Conservation (phyloP, 1,284 basidiomycete genomes). For the Ceraceosorus guamensis region DNA sequence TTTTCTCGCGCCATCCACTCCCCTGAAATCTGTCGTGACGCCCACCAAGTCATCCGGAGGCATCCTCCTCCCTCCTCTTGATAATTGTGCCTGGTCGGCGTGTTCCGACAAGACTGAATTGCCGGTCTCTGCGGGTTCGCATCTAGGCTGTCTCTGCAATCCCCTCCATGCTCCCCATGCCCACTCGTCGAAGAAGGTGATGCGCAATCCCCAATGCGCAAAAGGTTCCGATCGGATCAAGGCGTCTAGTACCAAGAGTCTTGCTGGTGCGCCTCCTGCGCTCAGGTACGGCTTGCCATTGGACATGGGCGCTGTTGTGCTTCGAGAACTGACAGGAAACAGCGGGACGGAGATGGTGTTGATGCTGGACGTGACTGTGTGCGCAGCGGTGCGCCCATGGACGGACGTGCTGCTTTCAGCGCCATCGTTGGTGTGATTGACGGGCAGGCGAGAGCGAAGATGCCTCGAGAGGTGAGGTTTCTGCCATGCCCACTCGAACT, state of each 20-base stretch:
- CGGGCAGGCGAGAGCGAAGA: conserved; percentile 28
- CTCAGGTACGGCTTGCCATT: neutral
- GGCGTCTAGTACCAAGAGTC: conserved; percentile 43
- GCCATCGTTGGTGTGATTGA: no score
- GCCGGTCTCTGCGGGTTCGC: neutral
- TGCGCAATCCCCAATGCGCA: conserved; percentile 35
- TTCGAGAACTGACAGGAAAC: conserved; percentile 3
- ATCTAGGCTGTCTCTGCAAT: conserved; percentile 1
- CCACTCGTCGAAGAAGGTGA: conserved; percentile 42
- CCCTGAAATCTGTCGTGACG: conserved; percentile 32
- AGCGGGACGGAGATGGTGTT: conserved; percentile 1
- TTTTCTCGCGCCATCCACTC: conserved; percentile 27
- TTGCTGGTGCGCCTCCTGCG: conserved; percentile 23
- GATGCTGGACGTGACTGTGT: neutral
- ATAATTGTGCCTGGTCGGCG: neutral
- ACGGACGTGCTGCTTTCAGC: no score
- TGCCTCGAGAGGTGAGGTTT: conserved; percentile 56
- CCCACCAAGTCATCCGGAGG: conserved; percentile 9
- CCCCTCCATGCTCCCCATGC: conserved; percentile 22
- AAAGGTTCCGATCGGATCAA: conserved; percentile 42
- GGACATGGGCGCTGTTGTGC: neutral
- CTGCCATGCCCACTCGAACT: conserved; percentile 93
- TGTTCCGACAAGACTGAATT: neutral
- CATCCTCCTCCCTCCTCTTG: neutral
- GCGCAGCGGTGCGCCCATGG: neutral